Percentiles rank a stretch among this genome's conserved stretches.
Conservation (phyloP, 2,329 filamentous ascomycete genomes). For the Sphaerostilbella broomeana region DNA sequence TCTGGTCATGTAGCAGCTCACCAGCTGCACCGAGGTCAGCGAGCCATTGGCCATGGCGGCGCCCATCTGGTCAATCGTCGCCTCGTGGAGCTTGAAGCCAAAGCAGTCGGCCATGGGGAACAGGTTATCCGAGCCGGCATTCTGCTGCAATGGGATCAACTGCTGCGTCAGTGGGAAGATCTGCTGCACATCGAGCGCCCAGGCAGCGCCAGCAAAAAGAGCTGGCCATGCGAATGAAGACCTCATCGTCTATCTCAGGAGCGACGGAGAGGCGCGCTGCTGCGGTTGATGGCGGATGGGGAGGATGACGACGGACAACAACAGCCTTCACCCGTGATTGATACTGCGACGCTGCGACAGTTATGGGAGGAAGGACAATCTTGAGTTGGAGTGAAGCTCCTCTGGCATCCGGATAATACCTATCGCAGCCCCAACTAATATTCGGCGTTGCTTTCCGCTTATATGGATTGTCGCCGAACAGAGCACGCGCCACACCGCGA, state of each 20-base stretch:
- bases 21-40: slow-evolving; percentile 52
- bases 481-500: too few relatives aligned
- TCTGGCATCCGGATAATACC: too few relatives aligned
- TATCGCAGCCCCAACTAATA: too few relatives aligned
- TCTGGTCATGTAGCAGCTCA: slow-evolving; percentile 56
- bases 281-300: too few relatives aligned
- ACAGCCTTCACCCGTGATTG: too few relatives aligned
- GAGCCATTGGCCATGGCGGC: slow-evolving; percentile 44
- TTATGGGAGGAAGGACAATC: too few relatives aligned
- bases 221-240: slow-evolving; percentile 19
- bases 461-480: too few relatives aligned
- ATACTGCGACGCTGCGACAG: too few relatives aligned
- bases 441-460: too few relatives aligned
- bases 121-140: slow-evolving; percentile 30
- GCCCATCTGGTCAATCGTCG: slow-evolving; percentile 63
- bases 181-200: slow-evolving; percentile 4
- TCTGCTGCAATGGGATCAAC: slow-evolving; percentile 29
- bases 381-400: too few relatives aligned
- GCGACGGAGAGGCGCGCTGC: too few relatives aligned
- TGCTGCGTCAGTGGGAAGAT: slow-evolving; percentile 18
- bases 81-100: slow-evolving; percentile 58
- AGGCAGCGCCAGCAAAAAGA: slow-evolving; percentile 14
- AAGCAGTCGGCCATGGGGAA: slow-evolving; percentile 60
- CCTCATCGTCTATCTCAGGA: too few relatives aligned
- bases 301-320: background rate